Evolutionary conservation across 2,329 filamentous ascomycete species (phyloP), one percentile per base, ranked within the genome.

Genomic region (Fusarium sp.): DNA sequence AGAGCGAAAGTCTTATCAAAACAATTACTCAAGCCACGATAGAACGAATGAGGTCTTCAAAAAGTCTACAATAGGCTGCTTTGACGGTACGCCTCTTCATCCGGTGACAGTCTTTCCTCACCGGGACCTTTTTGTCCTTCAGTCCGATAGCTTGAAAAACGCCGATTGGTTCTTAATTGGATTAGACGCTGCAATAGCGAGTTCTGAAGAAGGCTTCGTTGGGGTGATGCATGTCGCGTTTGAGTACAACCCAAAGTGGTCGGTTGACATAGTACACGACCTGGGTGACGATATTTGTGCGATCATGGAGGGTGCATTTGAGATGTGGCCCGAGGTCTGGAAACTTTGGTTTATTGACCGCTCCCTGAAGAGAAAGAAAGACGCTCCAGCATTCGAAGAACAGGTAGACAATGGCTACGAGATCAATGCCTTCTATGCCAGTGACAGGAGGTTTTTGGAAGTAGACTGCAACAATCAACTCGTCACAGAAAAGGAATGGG

Each of bases 101-200:
- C 18, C 6, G 3, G 5, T 63, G 25, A 72, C 70, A 2, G 46
- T 63, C 5, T 21, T 54, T 15, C 65, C 59, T 0, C 44, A 60
- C 18, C 29, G 27, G 12, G 65, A 72, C 23, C 51, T 73, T 3
- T 69, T 73, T 37, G 38, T 72, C 10, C 44, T 73, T 4, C 65
- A 73, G 33, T 10, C 15, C 1, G 5, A 45, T 12, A 11, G 19
- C 8, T 10, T 69, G 6, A 3, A 29, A 4, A 49, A 15, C 0
- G n/a, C 60, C 14, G 2, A 37, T 1, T 56, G 41, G 44, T 7
- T 8, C 2, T 4, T 5, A 2, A 0, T 15, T 7, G 16, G 25
- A 0, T 27, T 29, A 3, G 12, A 27, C 1, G 25, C 44, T 46
- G 14, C 25, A 21, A 46, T 29, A 25, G 25, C 5, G 19, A 10